Base-by-base conservation (phyloP, 108 stramenopile species). In the Nitzschia sp. region DNA sequence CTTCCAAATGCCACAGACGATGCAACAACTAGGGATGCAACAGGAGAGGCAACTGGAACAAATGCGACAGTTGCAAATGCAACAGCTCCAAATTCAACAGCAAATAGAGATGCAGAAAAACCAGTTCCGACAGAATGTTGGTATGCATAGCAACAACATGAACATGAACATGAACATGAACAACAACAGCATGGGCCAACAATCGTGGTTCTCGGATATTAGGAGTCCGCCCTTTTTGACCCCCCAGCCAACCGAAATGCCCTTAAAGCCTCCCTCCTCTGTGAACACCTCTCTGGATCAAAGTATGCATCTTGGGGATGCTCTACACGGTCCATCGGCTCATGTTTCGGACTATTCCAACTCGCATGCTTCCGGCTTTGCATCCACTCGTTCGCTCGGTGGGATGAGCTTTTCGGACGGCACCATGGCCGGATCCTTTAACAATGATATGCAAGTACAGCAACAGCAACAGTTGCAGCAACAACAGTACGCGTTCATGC, bases 1-100 rank as follows among this genome's bases (percentile, higher is more conserved):
- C 21, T 22, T 31, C 13, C 55, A 58, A 33, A 28, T 45, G 19
- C 62, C 13, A 50, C 48, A 69, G 26, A 36, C 44, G 8, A 1
- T 28, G 5, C 60, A 68, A 25, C 66, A 55, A 55, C 44, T 50
- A 23, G 59, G 55, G n/a, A n/a, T 58, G n/a, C 68, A 69, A 34
- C 68, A 59, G 25, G 25, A 44, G 28, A 25, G 36, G 17, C 68
- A 59, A 30, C 32, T 48, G 35, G 25, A 48, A 17, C 33, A 53
- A 22, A 61, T 61, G 35, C 60, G 33, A 9, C 52, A 63, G 25
- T 26, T 56, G 23, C 59, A 62, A 31, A 8, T 53, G 1, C 36
- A 58, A 17, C 63, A 58, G 34, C 63, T 54, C 27, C 59, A 62
- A 36, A 26, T 44, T 13, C 55, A 68, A 22, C 53, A 56, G 3